Base-by-base conservation (phyloP, 768 basidiomycete species). In the Phlebiopsis gigantea region DNA sequence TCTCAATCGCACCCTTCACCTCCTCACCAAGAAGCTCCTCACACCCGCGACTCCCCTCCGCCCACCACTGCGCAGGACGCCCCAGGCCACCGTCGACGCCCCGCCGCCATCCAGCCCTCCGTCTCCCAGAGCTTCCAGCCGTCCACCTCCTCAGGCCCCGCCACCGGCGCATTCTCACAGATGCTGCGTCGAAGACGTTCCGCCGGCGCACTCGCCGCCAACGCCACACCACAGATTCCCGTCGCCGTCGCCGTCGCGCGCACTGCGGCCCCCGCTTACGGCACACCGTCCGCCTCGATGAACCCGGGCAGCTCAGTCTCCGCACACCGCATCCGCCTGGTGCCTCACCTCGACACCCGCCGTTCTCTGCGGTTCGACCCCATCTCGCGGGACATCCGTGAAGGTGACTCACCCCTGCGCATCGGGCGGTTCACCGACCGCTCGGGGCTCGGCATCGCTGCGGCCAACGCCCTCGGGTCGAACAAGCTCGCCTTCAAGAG, bases 391-490 rank as follows among this genome's bases (percentile, higher is more conserved):
- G 93, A 97, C 70, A 79, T 97, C 65, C 76, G 75, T 46, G 79
- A 86, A 55, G 81, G 81, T 58, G 85, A 88, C 61, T 69, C 81
- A 0, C 76, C 87, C 0, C 76, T 98, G 5, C 88, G 92, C 59
- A 92, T 98, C 60, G 96, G 96, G 2, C 83, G 96, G 42, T 98
- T 96, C 79, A 98, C 93, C 1, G 96, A 98, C 68, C 81, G 86
- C 54, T 83, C 85, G 6, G 87, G 85, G 15, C 70, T 84, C 8
- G 85, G 82, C 21, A 72, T 85, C 54, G 77, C 82, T 17, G 82
- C 83, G 15, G 81, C 84, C 60, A 84, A 87, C 63, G 80, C 88
- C 22, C 72, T 83, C 30, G 84, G 82, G 46, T 82, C 87, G 31
- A 87, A 85, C 72, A 93, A 94, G 68, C 85, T 98, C 47, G 94